A percentile compares a stretch with the other conserved stretches of the same genome.
Conservation (phyloP, 2,329 filamentous ascomycete genomes). For the Ophiocordyceps unilateralis region DNA sequence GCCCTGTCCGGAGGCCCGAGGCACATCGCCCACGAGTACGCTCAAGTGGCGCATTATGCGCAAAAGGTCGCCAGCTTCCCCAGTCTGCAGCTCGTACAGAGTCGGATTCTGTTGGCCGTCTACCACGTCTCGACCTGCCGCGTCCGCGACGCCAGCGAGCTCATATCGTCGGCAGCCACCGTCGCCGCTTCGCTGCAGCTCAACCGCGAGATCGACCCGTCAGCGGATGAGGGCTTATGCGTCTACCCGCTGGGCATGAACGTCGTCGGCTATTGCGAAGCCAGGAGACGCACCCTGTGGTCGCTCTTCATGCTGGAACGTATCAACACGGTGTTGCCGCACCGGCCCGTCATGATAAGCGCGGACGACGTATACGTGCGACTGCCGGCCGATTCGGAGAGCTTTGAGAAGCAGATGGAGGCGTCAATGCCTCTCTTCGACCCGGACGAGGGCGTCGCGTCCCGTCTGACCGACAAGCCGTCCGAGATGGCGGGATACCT, state of each 20-base stretch:
- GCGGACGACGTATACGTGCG: conserved; percentile 49
- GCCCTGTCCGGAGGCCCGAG: conserved; percentile 20
- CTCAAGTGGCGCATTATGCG: conserved; percentile 39
- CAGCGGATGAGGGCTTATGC: conserved; percentile 19
- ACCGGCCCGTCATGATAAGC: conserved; percentile 36
- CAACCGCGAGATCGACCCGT: conserved; percentile 42
- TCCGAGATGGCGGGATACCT: conserved; percentile 40
- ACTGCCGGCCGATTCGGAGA: conserved; percentile 42
- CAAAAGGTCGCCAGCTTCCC: conserved; percentile 13
- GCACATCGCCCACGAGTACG: conserved; percentile 21
- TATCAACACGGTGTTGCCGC: conserved; percentile 40
- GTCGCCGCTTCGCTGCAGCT: conserved; percentile 41
- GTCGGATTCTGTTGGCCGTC: conserved; percentile 46
- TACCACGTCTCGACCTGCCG: conserved; percentile 47
- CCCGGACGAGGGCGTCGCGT: conserved; percentile 17
- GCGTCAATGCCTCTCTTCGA: conserved; percentile 44
- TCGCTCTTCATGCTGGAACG: conserved; percentile 53
- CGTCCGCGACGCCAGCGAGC: conserved; percentile 44
- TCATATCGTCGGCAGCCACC: conserved; percentile 43
- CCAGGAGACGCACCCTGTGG: conserved; percentile 56
- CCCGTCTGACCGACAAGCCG: conserved; percentile 8
- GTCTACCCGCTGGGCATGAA: conserved; percentile 39
- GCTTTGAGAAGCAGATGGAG: conserved; percentile 43
- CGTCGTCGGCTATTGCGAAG: conserved; percentile 42
- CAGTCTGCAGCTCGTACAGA: conserved; percentile 46